Base-by-base conservation (phyloP, 2,329 filamentous ascomycete species). In the Cytospora chrysosperma region DNA sequence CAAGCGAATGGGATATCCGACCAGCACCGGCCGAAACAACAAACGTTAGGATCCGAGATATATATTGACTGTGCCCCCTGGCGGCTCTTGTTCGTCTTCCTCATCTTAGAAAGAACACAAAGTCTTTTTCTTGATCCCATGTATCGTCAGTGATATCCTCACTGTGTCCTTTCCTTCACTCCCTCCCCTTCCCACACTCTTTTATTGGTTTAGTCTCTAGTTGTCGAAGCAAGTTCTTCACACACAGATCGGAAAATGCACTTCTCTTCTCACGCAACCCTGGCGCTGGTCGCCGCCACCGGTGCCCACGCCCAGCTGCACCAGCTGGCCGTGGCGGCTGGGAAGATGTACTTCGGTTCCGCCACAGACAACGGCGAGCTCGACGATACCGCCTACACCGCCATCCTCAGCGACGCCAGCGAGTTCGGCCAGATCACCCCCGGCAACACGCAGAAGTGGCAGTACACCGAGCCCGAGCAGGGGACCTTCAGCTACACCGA, bases 371-470 rank as follows among this genome's bases (percentile, higher is more conserved):
- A 88, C 63, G 71, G 73, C 2, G 81, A 84, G 67, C 72, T 85
- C 40, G 77, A 75, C 52, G 84, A 90, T 73, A 70, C 74, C 15
- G 69, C 78, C 30, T 91, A 90, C 72, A 75, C 80, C 21, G 72
- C 75, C 24, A 83, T 88, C 65, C 76, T 88, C 50, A 79, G 79
- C 67, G 76, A 87, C 72, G 75, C 70, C 9, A 75, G 77, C 54
- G 85, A 88, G 70, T 90, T 89, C 69, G 88, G 87, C 34, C 82
- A 87, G 72, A 79, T 88, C 28, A 88, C 87, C 0, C 85, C 87
- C 0, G 84, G 82, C 56, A 90, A 90, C 71, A 80, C 81, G 3
- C 83, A 86, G 73, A 82, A 86, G 79, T 91, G 86, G 86, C 79
- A 87, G 64, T 77, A 80, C 66, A 87, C 79, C 19, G 85, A 91